Evolutionary conservation across 75 land plant genomes (phyloP), one percentile per base, ranked within the genome.

Genomic region (Chamaecyparis obtusa): DNA sequence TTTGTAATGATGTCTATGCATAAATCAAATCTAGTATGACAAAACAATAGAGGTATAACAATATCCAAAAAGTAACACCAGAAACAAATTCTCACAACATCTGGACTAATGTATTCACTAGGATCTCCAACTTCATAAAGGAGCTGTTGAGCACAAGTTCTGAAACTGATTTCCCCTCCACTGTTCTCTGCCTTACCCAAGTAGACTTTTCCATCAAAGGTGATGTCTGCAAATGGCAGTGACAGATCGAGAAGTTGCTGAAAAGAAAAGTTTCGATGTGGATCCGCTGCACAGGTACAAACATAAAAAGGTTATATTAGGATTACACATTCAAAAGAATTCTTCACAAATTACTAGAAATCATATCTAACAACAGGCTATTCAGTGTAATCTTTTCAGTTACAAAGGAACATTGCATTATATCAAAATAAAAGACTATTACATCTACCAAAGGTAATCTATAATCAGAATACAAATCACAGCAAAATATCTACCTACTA

Each of bases 81-180:
- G 36, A 21, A 10, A 37, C 33, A 71, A 84, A 32, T 21, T 72
- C 93, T 90, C 85, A 96, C 99, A 88, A 95, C 88, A 92, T 97
- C 99, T 67, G 99, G 99, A 54, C 96, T 97, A 13, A 97, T 87
- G 87, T 97, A 97, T 27, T 91, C 90, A 89, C 92, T 69, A 82
- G 99, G 99, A 91, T 97, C 94, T 49, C 95, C 98, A 87, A 97
- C 83, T 88, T 97, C 99, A 90, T 97, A 97, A 3, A 97, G 98
- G 67, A 97, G 96, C 75, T 97, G 99, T 87, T 97, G 89, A 83
- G 98, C 91, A 88, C 99, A 97, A 77, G 98, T 97, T 57, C 89
- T 91, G 76, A 86, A 84, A 87, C 94, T 94, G 16, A 97, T 85
- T 71, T 94, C 89, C 55, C 99, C 99, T 86, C 95, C 99, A 91